Evolutionary conservation across 176 grass and related monocot species (phyloP).

Genomic region (Poa pratensis): DNA sequence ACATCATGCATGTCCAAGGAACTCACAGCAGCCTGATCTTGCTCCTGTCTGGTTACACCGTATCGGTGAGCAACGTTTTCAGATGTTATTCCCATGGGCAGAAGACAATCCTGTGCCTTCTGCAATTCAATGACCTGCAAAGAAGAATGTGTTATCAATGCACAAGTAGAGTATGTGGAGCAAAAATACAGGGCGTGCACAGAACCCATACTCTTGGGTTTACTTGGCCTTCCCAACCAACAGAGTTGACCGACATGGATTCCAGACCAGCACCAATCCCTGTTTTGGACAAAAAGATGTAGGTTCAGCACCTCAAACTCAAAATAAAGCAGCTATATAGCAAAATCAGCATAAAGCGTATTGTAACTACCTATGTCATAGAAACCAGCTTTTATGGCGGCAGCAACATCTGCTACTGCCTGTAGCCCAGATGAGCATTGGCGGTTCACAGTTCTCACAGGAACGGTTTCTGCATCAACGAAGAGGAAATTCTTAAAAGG

Average conservation of each 20-base stretch:
- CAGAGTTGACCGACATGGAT: conserved; percentile 73
- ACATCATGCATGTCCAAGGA: not conserved
- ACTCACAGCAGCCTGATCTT: conserved; percentile 97
- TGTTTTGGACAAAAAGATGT: conserved; percentile 39
- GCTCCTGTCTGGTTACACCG: conserved; percentile 85
- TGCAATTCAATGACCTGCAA: conserved; percentile 67
- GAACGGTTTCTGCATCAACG: conserved; percentile 69
- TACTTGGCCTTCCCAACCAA: conserved; percentile 86
- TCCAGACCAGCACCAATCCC: conserved; percentile 92
- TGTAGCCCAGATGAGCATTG: conserved; percentile 96
- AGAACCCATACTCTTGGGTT: conserved; percentile 80
- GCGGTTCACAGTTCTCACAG: conserved; percentile 91
- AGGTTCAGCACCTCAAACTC: conserved; percentile 27
- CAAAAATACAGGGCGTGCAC: not conserved
- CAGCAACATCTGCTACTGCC: conserved; percentile 87
- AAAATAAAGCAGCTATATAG: not conserved
- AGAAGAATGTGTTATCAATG: conserved; percentile 33
- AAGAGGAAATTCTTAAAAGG: not conserved
- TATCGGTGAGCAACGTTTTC: conserved; percentile 93
- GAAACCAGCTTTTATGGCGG: conserved; percentile 92
- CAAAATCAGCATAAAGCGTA: not conserved
- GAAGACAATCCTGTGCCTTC: conserved; percentile 92
- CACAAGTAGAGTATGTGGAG: not conserved
- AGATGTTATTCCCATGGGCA: conserved; percentile 97
- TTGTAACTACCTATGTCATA: conserved; percentile 77